Base-by-base conservation (phyloP, 306 rosid species). In the Bauhinia variegata region DNA sequence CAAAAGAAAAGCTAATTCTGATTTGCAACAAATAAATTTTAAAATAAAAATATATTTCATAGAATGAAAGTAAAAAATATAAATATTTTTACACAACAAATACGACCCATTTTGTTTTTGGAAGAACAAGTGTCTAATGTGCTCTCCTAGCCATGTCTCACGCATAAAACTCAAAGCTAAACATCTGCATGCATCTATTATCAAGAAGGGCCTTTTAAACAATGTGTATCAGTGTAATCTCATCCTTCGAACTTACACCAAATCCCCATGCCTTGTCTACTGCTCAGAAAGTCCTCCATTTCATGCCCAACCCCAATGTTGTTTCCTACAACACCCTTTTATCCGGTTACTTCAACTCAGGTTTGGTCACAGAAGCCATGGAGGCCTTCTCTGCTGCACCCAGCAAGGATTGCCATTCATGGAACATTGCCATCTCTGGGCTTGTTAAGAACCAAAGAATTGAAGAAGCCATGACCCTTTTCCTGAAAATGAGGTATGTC, bases 361-460 rank as follows among this genome's bases (percentile, higher is more conserved):
- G 70, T 36, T 34, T 65, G 18, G 36, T 65, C 43, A 15, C 70
- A 0, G 13, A 65, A 16, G 70, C 70, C 18, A 37, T 65, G 13
- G 7, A 50, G n/a, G 49, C 33, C 37, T 65, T 65, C 37, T 36
- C 34, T 34, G 13, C 70, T 43, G 8, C 17, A 34, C 59, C 70
- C 19, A 0, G 2, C 1, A 65, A 50, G 47, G 70, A 50, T n/a
- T 49, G 19, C 36, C 58, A 7, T 34, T 65, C 59, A 50, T 65
- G 70, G 59, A 65, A 65, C 70, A 65, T 65, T 16, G 19, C 36
- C 48, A 65, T 65, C 11, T 65, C 70, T 65, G 70, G 70, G 59
- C 34, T 6, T 28, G 18, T 49, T 2, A 65, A 65, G 32, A 65
- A 49, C 47, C 59, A 12, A 3, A 34, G 19, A 65, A 51, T 36